Base-by-base conservation (phyloP, 176 grass and related monocot species). In the Ananas comosus region DNA sequence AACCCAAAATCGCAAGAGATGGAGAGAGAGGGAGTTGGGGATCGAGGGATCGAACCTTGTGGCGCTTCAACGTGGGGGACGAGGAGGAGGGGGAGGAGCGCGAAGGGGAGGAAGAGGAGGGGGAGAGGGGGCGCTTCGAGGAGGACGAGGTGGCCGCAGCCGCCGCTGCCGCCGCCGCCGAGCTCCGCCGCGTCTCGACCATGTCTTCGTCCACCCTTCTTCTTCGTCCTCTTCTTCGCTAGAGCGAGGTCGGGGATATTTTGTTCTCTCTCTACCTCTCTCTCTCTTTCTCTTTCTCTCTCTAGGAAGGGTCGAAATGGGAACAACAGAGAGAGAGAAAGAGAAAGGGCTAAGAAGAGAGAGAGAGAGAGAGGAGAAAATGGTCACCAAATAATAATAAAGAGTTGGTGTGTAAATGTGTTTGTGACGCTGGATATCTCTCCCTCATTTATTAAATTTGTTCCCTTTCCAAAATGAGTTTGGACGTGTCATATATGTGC, bases 141-240 rank as follows among this genome's bases (percentile, higher is more conserved):
- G 69, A 53, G 25, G 25, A 27, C 25, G 25, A 27, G 25, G 25
- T 27, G 25, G 2, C 25, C 25, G 25, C 25, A 27, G 25, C 25
- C 25, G 82, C 79, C 3, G 85, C 79, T 2, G 85, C 75, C 33
- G 80, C 74, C 65, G 86, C 71, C 12, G 83, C 80, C 68, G 90
- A 99, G 82, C 90, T 94, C 70, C 95, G 95, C 78, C 95, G 81
- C 69, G 95, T 99, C 81, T 94, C 95, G 65, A 99, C 95, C 95
- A 99, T 96, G 64, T 77, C 70, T 76, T 81, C 53, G 9, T 5
- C 58, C 57, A 69, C 17, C 61, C 58, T 47, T 27, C 50, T 79
- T 53, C 65, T n/a, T 71, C 64, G 22, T 24, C 64, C 48, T 52
- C 17, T 61, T 61, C 21, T 61, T 17, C 56, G 16, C 56, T 10